Conservation (phyloP, 2,329 filamentous ascomycete species). For the Talaromyces sp. region DNA sequence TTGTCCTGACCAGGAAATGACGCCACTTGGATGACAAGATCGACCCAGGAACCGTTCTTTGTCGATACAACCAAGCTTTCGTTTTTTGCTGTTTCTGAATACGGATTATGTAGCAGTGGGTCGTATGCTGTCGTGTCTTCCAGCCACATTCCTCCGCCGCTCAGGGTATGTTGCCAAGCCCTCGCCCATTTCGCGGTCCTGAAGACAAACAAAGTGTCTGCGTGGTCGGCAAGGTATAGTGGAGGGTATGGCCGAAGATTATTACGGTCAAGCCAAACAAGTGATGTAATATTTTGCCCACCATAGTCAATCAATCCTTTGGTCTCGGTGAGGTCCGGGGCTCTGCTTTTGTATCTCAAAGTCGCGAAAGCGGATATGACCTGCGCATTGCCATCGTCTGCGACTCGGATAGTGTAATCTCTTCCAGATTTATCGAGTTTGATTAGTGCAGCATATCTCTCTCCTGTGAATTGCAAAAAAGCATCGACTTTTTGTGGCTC, state of each 20-base stretch:
- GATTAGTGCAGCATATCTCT: conserved; percentile 31
- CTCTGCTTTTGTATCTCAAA: conserved; percentile 34
- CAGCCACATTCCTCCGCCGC: background rate
- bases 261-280: conserved; percentile 40
- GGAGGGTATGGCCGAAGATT: conserved; percentile 43
- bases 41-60: conserved; percentile 19
- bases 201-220: conserved; percentile 42
- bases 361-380: conserved; percentile 47
- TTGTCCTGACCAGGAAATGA: conserved; percentile 16
- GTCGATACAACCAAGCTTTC: background rate
- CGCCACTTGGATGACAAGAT: conserved; percentile 28
- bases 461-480: conserved; percentile 22
- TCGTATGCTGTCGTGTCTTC: conserved; percentile 2
- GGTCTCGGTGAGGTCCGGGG: conserved; percentile 15
- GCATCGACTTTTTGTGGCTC: conserved; percentile 27
- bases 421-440: conserved; percentile 30
- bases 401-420: conserved; percentile 43
- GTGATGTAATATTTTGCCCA: conserved; percentile 38
- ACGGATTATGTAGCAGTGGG: background rate
- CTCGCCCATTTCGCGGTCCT: conserved; percentile 5
- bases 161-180: background rate
- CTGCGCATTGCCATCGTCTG: conserved; percentile 45
- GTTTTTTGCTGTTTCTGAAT: conserved; percentile 23
- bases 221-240: conserved; percentile 31
- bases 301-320: conserved; percentile 45